Conservation (phyloP, 2,329 filamentous ascomycete genomes). For the Cladosporium sp. region DNA sequence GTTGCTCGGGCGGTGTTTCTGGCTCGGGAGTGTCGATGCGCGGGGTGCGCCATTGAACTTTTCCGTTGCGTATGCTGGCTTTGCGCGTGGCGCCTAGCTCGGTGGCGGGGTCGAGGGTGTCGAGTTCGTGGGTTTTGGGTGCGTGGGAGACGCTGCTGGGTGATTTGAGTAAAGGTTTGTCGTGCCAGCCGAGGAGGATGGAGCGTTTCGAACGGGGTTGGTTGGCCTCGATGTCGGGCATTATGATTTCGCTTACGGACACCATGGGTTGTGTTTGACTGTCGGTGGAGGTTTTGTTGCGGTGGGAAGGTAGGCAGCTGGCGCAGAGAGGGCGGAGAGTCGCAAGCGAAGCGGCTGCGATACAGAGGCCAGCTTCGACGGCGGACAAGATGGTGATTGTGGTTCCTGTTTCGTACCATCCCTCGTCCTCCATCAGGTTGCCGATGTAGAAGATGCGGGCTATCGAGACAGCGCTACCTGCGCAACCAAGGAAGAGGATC, state of each 20-base stretch:
- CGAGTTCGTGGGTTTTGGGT: neutral
- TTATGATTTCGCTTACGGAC: neutral
- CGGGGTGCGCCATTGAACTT: constrained; percentile 1
- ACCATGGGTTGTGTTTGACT: neutral
- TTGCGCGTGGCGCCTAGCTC: neutral
- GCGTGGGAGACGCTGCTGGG: neutral
- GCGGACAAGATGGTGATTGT: constrained; percentile 30
- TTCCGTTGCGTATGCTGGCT: constrained; percentile 3
- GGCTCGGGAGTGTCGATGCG: neutral
- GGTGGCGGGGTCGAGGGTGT: neutral
- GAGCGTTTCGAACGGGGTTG: neutral
- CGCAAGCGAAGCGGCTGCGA: constrained; percentile 31
- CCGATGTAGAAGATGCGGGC: constrained; percentile 24
- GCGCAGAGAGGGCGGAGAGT: constrained; percentile 31
- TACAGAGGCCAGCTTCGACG: constrained; percentile 33
- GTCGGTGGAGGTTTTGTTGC: neutral
- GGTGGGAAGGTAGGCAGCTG: neutral
- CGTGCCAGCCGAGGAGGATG: neutral
- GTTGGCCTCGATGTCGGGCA: neutral
- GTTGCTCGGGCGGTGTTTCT: neutral
- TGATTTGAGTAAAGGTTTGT: neutral
- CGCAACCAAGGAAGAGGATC: constrained; percentile 36
- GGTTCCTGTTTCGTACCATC: constrained; percentile 24
- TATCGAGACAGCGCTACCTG: constrained; percentile 23
- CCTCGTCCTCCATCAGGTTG: constrained; percentile 15